phyloP scores from a whole-genome alignment of 441 rosid species.

The Pelargonium fulgidum region DNA sequence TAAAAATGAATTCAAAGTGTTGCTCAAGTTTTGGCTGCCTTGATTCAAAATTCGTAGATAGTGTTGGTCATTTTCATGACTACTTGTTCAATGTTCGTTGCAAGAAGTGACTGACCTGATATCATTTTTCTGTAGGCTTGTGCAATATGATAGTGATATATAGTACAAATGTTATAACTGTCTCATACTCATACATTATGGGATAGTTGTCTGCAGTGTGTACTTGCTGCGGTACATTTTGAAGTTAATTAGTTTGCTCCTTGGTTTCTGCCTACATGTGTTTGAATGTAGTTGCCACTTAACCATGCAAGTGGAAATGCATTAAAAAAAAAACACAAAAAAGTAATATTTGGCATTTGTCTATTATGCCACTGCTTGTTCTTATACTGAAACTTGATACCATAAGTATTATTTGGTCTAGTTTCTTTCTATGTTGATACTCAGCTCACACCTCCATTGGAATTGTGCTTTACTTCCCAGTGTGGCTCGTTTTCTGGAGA shows the following conservation, averaged over 20 bases:
- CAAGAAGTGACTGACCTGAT: background rate
- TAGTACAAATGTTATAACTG: slow-evolving; percentile 1
- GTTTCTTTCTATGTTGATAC: slow-evolving; percentile 16
- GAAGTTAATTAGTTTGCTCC: background rate
- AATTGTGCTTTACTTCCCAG: slow-evolving; percentile 3
- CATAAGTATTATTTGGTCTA: slow-evolving; percentile 11
- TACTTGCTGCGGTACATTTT: slow-evolving; percentile 5
- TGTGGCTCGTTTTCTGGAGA: slow-evolving; percentile 20
- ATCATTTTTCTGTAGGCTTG: slow-evolving; percentile 2
- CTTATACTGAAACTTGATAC: background rate
- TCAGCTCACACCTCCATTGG: slow-evolving; percentile 2
- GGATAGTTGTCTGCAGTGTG: background rate
- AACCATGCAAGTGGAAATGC: slow-evolving; percentile 2
- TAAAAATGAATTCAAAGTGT: background rate
- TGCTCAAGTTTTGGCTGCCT: background rate
- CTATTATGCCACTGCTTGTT: background rate
- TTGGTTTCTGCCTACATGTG: background rate
- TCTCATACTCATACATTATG: background rate
- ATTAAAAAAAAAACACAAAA: background rate
- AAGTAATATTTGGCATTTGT: background rate
- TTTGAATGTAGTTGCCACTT: slow-evolving; percentile 3
- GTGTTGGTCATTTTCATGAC: background rate
- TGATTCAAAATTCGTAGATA: background rate
- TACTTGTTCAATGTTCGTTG: background rate
- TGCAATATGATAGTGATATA: background rate